Conservation (phyloP, 1,284 basidiomycete genomes). For the Cystobasidium slooffiae region DNA sequence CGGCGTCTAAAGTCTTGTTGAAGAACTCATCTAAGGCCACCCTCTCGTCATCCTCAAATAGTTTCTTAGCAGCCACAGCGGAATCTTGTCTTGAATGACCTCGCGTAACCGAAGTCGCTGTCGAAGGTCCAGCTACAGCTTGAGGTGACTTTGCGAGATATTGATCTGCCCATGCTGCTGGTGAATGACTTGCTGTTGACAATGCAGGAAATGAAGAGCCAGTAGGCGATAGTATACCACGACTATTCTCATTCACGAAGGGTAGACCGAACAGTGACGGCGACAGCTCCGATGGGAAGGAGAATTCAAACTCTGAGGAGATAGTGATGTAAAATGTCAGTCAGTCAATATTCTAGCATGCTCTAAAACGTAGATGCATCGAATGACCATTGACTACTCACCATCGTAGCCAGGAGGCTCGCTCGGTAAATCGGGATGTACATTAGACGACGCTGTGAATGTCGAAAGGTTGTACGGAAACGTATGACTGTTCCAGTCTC, state of each 20-base stretch:
- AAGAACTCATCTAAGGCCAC: constrained; percentile 35
- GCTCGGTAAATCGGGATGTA: constrained; percentile 32
- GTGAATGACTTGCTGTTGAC: constrained; percentile 13
- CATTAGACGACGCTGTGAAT: constrained; percentile 14
- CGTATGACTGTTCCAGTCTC: constrained; percentile 31
- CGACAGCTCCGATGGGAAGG: constrained; percentile 37
- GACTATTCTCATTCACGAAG: constrained; percentile 14
- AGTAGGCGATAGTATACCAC: constrained; percentile 10
- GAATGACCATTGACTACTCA: background rate
- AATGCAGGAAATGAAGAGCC: constrained; percentile 30
- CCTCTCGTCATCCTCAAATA: constrained; percentile 35
- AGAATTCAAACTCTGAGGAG: constrained; percentile 39
- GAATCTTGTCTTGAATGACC: constrained; percentile 11
- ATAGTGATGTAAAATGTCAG: background rate
- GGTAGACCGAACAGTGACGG: constrained; percentile 34
- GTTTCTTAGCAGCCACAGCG: constrained; percentile 8
- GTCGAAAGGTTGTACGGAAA: constrained; percentile 37
- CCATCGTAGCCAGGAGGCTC: constrained; percentile 43
- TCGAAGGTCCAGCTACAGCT: constrained; percentile 1
- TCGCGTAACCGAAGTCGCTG: background rate
- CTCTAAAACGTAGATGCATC: background rate
- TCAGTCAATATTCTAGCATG: background rate
- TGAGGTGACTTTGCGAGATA: constrained; percentile 6
- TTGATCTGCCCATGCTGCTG: constrained; percentile 13
- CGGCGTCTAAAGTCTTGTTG: constrained; percentile 23